phyloP scores from a whole-genome alignment of 768 basidiomycete species.

The Cystofilobasidium ferigula region DNA sequence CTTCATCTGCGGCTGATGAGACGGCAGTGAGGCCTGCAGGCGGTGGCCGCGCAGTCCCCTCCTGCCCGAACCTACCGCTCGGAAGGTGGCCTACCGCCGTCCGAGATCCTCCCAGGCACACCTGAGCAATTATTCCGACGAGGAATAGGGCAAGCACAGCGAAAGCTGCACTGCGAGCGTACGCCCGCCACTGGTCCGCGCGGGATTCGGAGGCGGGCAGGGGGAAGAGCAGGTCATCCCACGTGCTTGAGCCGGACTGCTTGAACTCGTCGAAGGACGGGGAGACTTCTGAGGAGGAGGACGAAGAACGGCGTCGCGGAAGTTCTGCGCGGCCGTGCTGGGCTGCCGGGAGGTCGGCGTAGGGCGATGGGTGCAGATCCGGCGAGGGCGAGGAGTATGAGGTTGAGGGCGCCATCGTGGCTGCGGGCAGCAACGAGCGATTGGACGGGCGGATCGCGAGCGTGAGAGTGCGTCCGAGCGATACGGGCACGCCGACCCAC shows the following conservation, averaged over 20 bases:
- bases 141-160: not conserved
- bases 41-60: not conserved
- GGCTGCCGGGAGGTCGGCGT: not conserved
- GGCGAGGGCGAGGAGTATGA: not conserved
- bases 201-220: not conserved
- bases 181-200: not conserved
- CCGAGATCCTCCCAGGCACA: not conserved
- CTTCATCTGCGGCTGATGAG: not conserved
- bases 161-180: not conserved
- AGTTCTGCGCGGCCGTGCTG: not conserved
- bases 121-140: not conserved
- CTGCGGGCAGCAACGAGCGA: too few species aligned
- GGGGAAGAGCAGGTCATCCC: constrained; percentile 2
- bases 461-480: too few species aligned
- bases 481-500: too few species aligned
- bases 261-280: not conserved
- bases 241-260: not conserved
- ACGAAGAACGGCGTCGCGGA: not conserved
- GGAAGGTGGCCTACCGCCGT: not conserved
- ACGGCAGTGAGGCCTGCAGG: not conserved
- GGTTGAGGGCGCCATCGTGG: not conserved
- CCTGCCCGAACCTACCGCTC: not conserved
- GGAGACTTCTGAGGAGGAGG: not conserved
- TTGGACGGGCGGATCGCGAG: too few species aligned
- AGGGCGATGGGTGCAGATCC: not conserved